These are phyloP conservation scores for Plasmodium reichenowi DNA, from an alignment of 169 alveolate species.

Conservation along the genomic window DNA sequence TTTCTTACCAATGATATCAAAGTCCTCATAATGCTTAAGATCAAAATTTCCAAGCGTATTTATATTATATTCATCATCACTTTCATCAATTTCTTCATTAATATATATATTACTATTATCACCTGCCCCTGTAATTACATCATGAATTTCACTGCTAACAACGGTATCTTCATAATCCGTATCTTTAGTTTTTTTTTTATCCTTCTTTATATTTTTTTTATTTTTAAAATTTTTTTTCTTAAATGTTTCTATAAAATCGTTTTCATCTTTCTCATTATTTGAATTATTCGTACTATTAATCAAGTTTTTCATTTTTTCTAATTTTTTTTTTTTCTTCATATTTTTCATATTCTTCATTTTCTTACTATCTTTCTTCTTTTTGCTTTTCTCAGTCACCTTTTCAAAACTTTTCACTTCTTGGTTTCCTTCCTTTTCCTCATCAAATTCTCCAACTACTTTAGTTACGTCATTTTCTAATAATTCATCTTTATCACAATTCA, in stretches of 20 bases:
- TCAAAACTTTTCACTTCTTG: background rate
- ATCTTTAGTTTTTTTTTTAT: slow-evolving; percentile 8
- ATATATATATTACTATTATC: slow-evolving; percentile 13
- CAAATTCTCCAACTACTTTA: background rate
- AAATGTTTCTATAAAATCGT: background rate
- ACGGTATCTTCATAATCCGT: slow-evolving; percentile 34
- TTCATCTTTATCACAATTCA: background rate
- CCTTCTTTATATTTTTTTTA: background rate
- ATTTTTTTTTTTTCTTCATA: slow-evolving; percentile 5
- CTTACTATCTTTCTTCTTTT: background rate
- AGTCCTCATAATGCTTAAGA: slow-evolving; percentile 61
- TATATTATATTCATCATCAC: slow-evolving; percentile 76
- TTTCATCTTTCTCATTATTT: slow-evolving; percentile 6
- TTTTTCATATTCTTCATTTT: background rate
- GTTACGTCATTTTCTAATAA: background rate
- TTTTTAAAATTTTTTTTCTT: background rate
- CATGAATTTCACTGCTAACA: slow-evolving; percentile 2
- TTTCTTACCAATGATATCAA: slow-evolving; percentile 63
- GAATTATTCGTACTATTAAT: background rate
- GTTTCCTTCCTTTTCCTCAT: slow-evolving; percentile 1
- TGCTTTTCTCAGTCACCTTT: background rate
- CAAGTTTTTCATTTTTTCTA: background rate
- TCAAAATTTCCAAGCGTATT: slow-evolving; percentile 71
- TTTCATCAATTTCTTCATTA: slow-evolving; percentile 74
- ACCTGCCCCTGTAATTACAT: background rate